Base-by-base conservation (phyloP, 208 protist genomes). In the Wallacemonas sp. region DNA sequence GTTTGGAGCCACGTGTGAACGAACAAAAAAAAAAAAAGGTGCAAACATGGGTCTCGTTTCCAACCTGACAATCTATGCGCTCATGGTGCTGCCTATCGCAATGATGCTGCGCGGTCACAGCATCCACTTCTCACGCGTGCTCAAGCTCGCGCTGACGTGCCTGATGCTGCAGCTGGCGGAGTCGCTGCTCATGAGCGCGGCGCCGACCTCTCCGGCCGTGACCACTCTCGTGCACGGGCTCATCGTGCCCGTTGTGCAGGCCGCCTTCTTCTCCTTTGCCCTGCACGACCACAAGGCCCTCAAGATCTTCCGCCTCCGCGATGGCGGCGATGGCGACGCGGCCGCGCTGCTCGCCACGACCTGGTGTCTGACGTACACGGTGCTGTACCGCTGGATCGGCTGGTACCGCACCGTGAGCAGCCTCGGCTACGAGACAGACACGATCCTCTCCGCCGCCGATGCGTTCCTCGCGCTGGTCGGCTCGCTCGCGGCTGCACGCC, bases 51-150 rank as follows among this genome's bases (percentile, higher is more conserved):
- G 77, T 23, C 61, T 92, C 23, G 23, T 95, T 32, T 66, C 49
- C 31, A 92, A 91, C 65, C 71, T 86, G 22, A 91, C 66, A 61
- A 76, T 95, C 11, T 91, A 89, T 63, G 66, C 57, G 38, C 74
- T 93, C 32, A 89, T 92, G 83, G 81, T 95, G 65, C 33, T 92
- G 25, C 89, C 89, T 10, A 52, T 90, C 20, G 70, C 81, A 2
- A 71, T 89, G 28, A 71, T 95, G 49, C 57, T 81, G 16, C 76
- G 74, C 33, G 89, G 84, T 23, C 79, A 95, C 67, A 59, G 74
- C 59, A 79, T 95, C 32, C 26, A 69, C 26, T 72, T 90, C 31
- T 28, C 65, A 28, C 76, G 73, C 2, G 50, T 81, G 10, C 25
- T 79, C 3, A 49, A 76, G 26, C 74, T 94, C 5, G 59, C 66